Percentiles rank a stretch among this genome's conserved stretches.
Conservation (phyloP, 371 early-diverging fungal genomes). For the Entomophthora muscae region DNA sequence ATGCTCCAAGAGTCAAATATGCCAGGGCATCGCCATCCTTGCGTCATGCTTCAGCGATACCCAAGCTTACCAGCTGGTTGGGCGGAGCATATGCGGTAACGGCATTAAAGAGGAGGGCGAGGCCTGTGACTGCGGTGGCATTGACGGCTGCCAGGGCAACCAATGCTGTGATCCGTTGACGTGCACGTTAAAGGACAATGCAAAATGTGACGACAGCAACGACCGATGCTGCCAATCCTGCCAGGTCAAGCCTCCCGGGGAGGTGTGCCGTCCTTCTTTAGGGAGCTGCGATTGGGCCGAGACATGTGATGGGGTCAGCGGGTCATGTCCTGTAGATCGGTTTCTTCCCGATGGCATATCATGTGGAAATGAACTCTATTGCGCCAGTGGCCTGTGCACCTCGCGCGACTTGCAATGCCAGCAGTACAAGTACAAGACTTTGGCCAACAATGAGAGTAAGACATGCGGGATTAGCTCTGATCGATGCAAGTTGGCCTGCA, state of each 20-base stretch:
- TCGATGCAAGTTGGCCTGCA: conserved; percentile 45
- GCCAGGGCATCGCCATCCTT: conserved; percentile 24
- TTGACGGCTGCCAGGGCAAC: conserved; percentile 42
- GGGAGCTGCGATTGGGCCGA: conserved; percentile 74
- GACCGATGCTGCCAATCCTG: conserved; percentile 71
- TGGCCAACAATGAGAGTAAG: conserved; percentile 20
- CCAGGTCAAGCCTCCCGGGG: conserved; percentile 31
- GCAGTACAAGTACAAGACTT: conserved; percentile 37
- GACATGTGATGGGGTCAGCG: conserved; percentile 52
- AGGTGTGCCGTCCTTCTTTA: conserved; percentile 50
- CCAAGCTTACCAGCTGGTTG: too few species aligned
- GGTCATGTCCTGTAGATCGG: conserved; percentile 57
- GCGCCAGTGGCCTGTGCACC: conserved; percentile 83
- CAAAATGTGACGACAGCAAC: conserved; percentile 67
- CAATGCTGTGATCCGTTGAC: conserved; percentile 65
- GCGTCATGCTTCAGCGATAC: conserved; percentile 42
- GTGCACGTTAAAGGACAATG: conserved; percentile 57
- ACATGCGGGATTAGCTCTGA: conserved; percentile 31
- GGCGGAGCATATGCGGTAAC: conserved; percentile 74
- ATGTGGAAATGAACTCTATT: conserved; percentile 46
- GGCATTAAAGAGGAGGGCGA: conserved; percentile 78
- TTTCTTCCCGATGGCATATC: conserved; percentile 41
- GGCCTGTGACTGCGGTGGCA: conserved; percentile 81
- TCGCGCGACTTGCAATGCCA: conserved; percentile 70
- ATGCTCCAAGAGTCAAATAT: conserved; percentile 59